phyloP scores from a whole-genome alignment of 2,329 filamentous ascomycete genomes.

The Alternaria arbusti region DNA sequence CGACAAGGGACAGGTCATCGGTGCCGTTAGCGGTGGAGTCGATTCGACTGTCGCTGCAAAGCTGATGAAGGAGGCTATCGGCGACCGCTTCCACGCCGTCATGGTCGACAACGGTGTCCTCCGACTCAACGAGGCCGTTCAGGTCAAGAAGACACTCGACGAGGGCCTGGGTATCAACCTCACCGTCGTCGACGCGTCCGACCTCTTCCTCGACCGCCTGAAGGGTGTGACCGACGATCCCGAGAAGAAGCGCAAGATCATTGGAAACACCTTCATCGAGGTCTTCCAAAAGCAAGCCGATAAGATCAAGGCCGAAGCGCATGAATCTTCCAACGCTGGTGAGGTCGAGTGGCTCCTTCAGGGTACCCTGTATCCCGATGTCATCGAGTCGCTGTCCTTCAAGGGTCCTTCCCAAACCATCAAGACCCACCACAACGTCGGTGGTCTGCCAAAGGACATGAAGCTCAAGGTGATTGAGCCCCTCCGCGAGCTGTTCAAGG shows the following conservation, averaged over 20 bases:
- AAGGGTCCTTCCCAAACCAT: conserved; percentile 74
- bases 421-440: conserved; percentile 78
- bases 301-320: conserved; percentile 74
- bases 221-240: conserved; percentile 76
- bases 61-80: conserved; percentile 86
- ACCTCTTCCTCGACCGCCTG: conserved; percentile 78
- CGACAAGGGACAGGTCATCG: conserved; percentile 79
- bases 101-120: conserved; percentile 87
- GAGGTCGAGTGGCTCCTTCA: conserved; percentile 88
- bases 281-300: conserved; percentile 82
- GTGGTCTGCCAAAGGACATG: conserved; percentile 69
- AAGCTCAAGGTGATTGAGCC: conserved; percentile 78
- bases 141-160: conserved; percentile 80
- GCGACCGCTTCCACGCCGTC: conserved; percentile 82
- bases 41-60: conserved; percentile 87
- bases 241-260: conserved; percentile 90
- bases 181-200: conserved; percentile 79
- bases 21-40: conserved; percentile 81
- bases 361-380: conserved; percentile 80
- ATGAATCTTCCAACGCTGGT: conserved; percentile 70
- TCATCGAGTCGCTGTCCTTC: conserved; percentile 75
- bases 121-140: conserved; percentile 81
- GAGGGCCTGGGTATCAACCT: conserved; percentile 88
- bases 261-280: conserved; percentile 81
- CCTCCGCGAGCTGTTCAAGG: conserved; percentile 81